phyloP scores from a whole-genome alignment of 305 asterid genomes.

The Fraxinus baroniana region DNA sequence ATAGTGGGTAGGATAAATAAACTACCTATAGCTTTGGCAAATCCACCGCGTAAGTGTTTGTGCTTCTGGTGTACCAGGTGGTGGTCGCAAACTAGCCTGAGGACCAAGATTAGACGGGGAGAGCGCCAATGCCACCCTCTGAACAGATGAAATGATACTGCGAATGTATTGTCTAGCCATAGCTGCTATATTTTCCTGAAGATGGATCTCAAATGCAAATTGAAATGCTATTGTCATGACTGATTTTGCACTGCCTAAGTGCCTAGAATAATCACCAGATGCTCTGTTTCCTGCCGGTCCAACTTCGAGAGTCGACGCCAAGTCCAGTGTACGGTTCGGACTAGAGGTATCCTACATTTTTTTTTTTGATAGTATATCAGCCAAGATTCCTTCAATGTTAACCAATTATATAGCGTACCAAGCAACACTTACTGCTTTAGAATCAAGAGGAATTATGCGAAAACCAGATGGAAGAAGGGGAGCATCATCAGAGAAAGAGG shows the following conservation, averaged over 20 bases:
- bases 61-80: slow-evolving; percentile 84
- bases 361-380: slow-evolving; percentile 3
- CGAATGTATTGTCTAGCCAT: slow-evolving; percentile 97
- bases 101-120: slow-evolving; percentile 67
- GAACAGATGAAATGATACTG: slow-evolving; percentile 88
- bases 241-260: slow-evolving; percentile 50
- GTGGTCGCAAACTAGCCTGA: slow-evolving; percentile 47
- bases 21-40: slow-evolving; percentile 87
- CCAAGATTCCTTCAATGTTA: neutral
- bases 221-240: slow-evolving; percentile 97
- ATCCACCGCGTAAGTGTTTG: slow-evolving; percentile 85
- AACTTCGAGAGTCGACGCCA: slow-evolving; percentile 86
- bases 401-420: neutral
- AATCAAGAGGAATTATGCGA: slow-evolving; percentile 85
- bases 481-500: slow-evolving; percentile 91
- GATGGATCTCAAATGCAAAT: slow-evolving; percentile 82
- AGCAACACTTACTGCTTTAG: slow-evolving; percentile 46
- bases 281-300: slow-evolving; percentile 53
- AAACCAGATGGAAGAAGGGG: slow-evolving; percentile 98
- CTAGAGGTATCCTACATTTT: slow-evolving; percentile 62
- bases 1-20: neutral
- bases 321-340: slow-evolving; percentile 90
- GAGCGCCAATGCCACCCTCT: slow-evolving; percentile 87
- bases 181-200: slow-evolving; percentile 74
- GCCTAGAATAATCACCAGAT: slow-evolving; percentile 43